Evolutionary conservation across 495 filamentous ascomycete species (phyloP).

Genomic region (Aspergillus steynii): DNA sequence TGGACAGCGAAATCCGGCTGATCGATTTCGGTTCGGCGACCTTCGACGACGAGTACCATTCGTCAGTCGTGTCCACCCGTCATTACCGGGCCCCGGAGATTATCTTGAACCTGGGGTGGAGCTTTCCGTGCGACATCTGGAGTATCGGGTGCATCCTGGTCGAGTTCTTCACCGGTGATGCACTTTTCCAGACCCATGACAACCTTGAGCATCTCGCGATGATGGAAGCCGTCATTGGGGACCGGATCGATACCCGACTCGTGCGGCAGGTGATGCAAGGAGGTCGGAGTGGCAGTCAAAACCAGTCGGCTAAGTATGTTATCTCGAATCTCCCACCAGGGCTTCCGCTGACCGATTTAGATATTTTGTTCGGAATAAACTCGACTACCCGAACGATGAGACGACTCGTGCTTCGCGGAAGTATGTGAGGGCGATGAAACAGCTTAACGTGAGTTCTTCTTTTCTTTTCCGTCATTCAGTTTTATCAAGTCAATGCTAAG

Average conservation of each 20-base stretch:
- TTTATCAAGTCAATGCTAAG: conserved; percentile 26
- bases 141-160: conserved; percentile 98
- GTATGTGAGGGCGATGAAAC: conserved; percentile 96
- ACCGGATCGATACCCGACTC: conserved; percentile 70
- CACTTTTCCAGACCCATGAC: conserved; percentile 96
- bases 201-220: conserved; percentile 98
- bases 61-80: conserved; percentile 91
- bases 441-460: conserved; percentile 63
- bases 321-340: not conserved
- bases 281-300: conserved; percentile 64
- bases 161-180: conserved; percentile 98
- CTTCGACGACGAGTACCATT: conserved; percentile 98
- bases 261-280: conserved; percentile 70
- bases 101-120: conserved; percentile 96
- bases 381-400: conserved; percentile 86
- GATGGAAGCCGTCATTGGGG: conserved; percentile 91
- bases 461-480: not conserved
- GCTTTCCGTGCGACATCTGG: conserved; percentile 97
- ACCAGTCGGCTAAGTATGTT: conserved; percentile 80
- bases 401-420: conserved; percentile 86
- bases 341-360: conserved; percentile 42
- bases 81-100: conserved; percentile 98
- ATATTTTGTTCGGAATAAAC: conserved; percentile 79
- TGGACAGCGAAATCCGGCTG: conserved; percentile 93
- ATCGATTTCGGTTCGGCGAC: conserved; percentile 99